Conservation (phyloP, 495 filamentous ascomycete genomes). For the Niebla homalea region DNA sequence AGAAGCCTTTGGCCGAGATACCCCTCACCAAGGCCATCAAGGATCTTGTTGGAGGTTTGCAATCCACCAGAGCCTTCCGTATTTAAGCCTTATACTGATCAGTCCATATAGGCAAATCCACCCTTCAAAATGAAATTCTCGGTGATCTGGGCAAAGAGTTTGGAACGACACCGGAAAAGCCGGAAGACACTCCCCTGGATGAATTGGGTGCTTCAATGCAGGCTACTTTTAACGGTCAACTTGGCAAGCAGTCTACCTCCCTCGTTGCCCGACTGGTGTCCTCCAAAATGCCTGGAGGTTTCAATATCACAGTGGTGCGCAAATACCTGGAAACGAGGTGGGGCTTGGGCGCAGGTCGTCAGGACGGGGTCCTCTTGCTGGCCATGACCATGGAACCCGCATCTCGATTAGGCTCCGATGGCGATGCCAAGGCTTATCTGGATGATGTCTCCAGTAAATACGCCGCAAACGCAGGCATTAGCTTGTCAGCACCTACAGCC, state of each 20-base stretch:
- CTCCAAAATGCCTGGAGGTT: conserved; percentile 98
- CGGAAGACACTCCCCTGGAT: conserved; percentile 91
- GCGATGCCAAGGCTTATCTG: conserved; percentile 81
- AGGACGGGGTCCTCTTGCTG: conserved; percentile 80
- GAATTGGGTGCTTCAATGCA: conserved; percentile 94
- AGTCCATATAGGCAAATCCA: conserved; percentile 67
- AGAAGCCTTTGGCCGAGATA: conserved; percentile 81
- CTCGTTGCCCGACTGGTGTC: conserved; percentile 89
- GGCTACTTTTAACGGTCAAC: conserved; percentile 91
- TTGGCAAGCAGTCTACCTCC: conserved; percentile 92
- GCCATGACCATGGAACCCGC: conserved; percentile 88
- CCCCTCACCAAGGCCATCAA: conserved; percentile 96
- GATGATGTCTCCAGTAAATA: conserved; percentile 85
- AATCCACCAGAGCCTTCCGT: not conserved
- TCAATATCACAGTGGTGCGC: conserved; percentile 89
- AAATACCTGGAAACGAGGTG: conserved; percentile 93
- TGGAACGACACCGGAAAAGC: conserved; percentile 94
- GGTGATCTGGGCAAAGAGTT: conserved; percentile 97
- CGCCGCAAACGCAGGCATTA: conserved; percentile 72
- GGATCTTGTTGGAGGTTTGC: conserved; percentile 89
- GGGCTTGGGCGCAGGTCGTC: conserved; percentile 76
- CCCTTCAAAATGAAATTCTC: conserved; percentile 92
- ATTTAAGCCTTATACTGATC: not conserved
- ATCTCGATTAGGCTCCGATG: conserved; percentile 73
- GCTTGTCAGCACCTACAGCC: conserved; percentile 59